Base-by-base conservation (phyloP, 495 filamentous ascomycete species). In the Neurospora sp. region DNA sequence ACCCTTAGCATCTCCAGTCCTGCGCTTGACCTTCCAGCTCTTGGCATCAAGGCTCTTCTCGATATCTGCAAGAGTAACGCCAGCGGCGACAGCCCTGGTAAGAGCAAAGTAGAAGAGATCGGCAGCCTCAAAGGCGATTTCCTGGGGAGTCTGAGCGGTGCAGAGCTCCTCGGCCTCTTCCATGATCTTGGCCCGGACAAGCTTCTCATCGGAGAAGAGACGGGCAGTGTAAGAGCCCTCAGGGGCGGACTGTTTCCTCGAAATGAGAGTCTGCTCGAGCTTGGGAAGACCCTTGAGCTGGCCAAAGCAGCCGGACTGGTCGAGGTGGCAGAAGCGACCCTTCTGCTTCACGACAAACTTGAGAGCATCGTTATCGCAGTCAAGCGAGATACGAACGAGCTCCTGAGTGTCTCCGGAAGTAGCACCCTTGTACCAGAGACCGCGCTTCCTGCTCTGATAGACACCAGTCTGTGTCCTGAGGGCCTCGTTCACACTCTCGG, bases 161-260 rank as follows among this genome's bases (percentile, higher is more conserved):
- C 96, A 98, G 39, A 99, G 84, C 83, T 99, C 96, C 74, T 93
- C 91, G 3, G 96, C 96, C 80, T 99, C 96, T 82, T 99, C 96
- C 91, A 97, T 96, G 53, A 99, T 97, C 86, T 99, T 99, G 3
- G 96, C 96, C 41, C 91, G 87, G 18, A 97, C 84, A 22, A 98
- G 88, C 82, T 96, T 93, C 72, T 92, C 88, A 72, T 98, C 96
- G 37, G 90, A 92, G 85, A 98, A 99, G 10, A 99, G 84, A 20
- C 96, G 86, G 40, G 93, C 92, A 16, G 96, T 99, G 80, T 99
- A 99, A 18, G 96, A 98, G 1, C 94, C 95, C 73, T 86, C 87
- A 3, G 94, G 95, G 0, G 96, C 94, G 11, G 91, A 91, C 6
- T 83, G 81, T 79, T 96, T 97, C 74, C 96, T 89, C 9, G 87